Evolutionary conservation across 352 stramenopile genomes (phyloP).

Genomic region (Phytophthora kernoviae): DNA sequence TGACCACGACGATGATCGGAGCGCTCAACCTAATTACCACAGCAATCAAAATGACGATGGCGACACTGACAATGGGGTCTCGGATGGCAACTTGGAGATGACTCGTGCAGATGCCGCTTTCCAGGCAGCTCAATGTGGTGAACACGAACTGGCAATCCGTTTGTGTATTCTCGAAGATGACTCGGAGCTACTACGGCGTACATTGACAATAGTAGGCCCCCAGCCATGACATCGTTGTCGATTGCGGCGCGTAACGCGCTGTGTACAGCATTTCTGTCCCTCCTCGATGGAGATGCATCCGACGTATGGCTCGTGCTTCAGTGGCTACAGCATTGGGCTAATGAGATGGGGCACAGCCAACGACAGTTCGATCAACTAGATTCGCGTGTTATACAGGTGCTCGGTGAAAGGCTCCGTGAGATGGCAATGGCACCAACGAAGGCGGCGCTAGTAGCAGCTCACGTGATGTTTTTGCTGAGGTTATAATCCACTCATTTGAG

Average conservation of each 20-base stretch:
- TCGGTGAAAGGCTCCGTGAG: conserved; percentile 36
- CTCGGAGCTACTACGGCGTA: conserved; percentile 40
- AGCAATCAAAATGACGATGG: conserved; percentile 9
- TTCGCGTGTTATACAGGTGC: conserved; percentile 38
- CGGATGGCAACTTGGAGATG: conserved; percentile 10
- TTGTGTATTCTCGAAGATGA: conserved; percentile 65
- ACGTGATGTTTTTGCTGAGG: conserved; percentile 43
- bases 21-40: conserved; percentile 1
- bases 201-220: conserved; percentile 37
- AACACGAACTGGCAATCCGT: conserved; percentile 58
- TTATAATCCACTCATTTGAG: conserved; percentile 9
- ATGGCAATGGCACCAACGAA: conserved; percentile 33
- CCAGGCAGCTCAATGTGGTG: conserved; percentile 39
- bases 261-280: conserved; percentile 57
- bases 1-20: not conserved
- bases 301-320: conserved; percentile 47
- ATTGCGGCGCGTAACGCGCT: conserved; percentile 43
- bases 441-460: conserved; percentile 38
- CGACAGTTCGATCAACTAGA: conserved; percentile 38
- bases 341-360: conserved; percentile 6
- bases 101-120: conserved; percentile 48
- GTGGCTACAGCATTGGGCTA: conserved; percentile 48
- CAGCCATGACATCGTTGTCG: conserved; percentile 44
- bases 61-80: conserved; percentile 6
- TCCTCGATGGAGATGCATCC: conserved; percentile 33